Evolutionary conservation across 768 basidiomycete species (phyloP), one percentile per base, ranked within the genome.

Genomic region (Gautieria morchelliformis): DNA sequence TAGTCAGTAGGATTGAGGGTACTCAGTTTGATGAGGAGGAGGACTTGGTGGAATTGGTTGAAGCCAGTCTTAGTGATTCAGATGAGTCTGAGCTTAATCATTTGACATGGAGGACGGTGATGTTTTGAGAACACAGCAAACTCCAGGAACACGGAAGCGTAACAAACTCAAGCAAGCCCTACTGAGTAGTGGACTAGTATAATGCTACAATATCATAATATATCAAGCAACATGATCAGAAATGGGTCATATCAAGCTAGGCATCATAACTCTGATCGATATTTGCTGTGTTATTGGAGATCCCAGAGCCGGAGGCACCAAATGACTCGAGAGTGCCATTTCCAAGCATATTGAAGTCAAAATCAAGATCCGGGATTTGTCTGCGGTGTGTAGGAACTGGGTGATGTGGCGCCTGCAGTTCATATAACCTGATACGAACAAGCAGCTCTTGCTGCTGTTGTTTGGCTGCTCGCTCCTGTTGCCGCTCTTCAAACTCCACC

Each of bases 31-130:
- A 27, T 5, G 5, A 10, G 39, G 46, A 5, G 15, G 40, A 52
- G 50, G 60, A 47, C 63, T 62, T 57, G 70, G 63, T 46, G 7
- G 59, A 66, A n/a, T 67, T 71, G 37, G 7, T 53, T 30, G 46
- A 60, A 6, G 42, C 32, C 19, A 55, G 59, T 27, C 30, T 53
- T 15, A 56, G 59, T 33, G 50, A 37, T 4, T n/a, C 19, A 9
- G 52, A 37, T 20, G 35, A 6, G 2, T 24, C 22, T 17, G 14
- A 40, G 5, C 5, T 1, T 9, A 27, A 27, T 5, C 52, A 53
- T 11, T 12, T 10, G 37, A 17, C 35, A 37, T 53, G 52, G 22
- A 40, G 52, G 20, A 17, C 35, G 39, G n/a, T 30, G 32, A 51
- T 8, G 49, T 9, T 8, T 51, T 30, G 17, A n/a, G 27, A 27